Percentiles rank a stretch among this genome's conserved stretches.
phyloP scores from a whole-genome alignment of 495 filamentous ascomycete genomes.

The Neurospora sp. region DNA sequence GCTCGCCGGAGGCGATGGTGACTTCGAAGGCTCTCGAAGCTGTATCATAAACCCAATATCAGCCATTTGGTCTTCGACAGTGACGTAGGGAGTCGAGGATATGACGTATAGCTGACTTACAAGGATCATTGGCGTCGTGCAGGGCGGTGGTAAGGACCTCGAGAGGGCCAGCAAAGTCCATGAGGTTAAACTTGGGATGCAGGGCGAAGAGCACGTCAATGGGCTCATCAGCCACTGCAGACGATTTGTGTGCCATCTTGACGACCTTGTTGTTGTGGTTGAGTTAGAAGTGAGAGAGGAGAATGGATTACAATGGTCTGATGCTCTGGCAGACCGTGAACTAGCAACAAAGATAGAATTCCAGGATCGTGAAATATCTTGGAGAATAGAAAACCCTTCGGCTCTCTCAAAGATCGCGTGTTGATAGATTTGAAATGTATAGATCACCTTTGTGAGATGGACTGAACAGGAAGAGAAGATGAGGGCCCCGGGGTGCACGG shows the following conservation, averaged over 20 bases:
- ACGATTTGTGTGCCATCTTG: slow-evolving; percentile 40
- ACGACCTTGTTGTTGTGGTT: slow-evolving; percentile 6
- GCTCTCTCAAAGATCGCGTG: neutral
- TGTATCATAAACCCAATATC: slow-evolving; percentile 11
- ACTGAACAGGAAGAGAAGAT: neutral
- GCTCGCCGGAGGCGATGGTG: slow-evolving; percentile 50
- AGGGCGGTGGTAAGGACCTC: slow-evolving; percentile 50
- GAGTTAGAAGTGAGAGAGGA: neutral
- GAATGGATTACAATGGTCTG: neutral
- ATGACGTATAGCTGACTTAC: slow-evolving; percentile 31
- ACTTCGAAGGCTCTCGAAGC: slow-evolving; percentile 54
- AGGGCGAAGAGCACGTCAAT: slow-evolving; percentile 42
- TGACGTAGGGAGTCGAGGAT: neutral
- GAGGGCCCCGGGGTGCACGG: neutral
- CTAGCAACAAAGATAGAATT: neutral
- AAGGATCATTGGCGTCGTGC: slow-evolving; percentile 50
- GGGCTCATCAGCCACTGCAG: slow-evolving; percentile 39
- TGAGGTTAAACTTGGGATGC: slow-evolving; percentile 39
- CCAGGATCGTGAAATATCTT: neutral
- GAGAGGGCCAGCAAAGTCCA: slow-evolving; percentile 60
- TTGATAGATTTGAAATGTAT: neutral
- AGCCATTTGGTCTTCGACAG: neutral
- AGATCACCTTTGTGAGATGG: neutral
- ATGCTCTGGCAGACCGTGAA: neutral
- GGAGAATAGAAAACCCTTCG: neutral